A percentile compares a stretch with the other conserved stretches of the same genome.
Conservation (phyloP, 495 filamentous ascomycete species). For the Aspergillus hancockii region DNA sequence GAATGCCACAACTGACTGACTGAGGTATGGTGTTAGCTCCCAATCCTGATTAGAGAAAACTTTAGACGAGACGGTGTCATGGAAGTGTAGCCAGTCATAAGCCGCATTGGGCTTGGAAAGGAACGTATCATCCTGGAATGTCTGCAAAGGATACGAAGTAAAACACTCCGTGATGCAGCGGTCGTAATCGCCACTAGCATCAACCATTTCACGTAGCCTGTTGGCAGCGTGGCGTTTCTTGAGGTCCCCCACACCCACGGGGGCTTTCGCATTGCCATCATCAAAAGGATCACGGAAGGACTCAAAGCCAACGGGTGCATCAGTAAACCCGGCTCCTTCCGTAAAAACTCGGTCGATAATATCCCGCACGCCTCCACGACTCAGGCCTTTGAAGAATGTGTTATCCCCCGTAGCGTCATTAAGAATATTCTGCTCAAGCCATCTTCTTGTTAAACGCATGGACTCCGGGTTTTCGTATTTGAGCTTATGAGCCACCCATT, state of each 20-base stretch:
- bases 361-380: conserved; percentile 76
- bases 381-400: conserved; percentile 73
- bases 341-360: conserved; percentile 83
- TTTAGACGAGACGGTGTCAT: conserved; percentile 75
- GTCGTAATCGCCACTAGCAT: conserved; percentile 85
- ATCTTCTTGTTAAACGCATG: conserved; percentile 67
- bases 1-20: conserved; percentile 82
- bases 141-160: conserved; percentile 75
- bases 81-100: conserved; percentile 94
- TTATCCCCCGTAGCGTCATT: conserved; percentile 71
- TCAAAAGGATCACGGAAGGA: conserved; percentile 39
- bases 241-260: conserved; percentile 66
- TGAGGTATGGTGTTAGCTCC: conserved; percentile 83
- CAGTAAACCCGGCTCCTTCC: conserved; percentile 83
- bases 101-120: conserved; percentile 83
- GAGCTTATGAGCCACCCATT: conserved; percentile 89
- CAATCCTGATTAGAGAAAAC: conserved; percentile 80
- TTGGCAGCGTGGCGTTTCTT: conserved; percentile 76
- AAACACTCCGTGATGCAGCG: conserved; percentile 84
- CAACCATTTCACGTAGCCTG: conserved; percentile 83
- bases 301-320: conserved; percentile 39
- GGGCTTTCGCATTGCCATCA: conserved; percentile 27
- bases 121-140: conserved; percentile 90
- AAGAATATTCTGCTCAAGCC: conserved; percentile 80
- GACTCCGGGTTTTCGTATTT: conserved; percentile 47